phyloP scores from a whole-genome alignment of 2,329 filamentous ascomycete genomes.

The Alternaria dauci region DNA sequence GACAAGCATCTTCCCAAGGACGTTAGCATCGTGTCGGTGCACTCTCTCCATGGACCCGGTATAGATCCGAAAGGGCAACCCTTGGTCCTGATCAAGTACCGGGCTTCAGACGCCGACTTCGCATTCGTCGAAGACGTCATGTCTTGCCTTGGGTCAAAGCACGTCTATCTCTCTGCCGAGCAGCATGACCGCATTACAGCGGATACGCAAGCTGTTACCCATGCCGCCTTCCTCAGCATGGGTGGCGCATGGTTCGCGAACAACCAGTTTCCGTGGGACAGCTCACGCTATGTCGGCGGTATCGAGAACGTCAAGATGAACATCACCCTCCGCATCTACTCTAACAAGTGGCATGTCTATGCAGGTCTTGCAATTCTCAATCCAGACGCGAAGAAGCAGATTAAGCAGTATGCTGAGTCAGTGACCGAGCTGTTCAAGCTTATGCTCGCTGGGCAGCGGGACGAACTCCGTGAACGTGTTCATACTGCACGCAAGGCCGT shows the following conservation, averaged over 20 bases:
- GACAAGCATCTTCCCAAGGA: conserved; percentile 86
- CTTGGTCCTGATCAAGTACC: conserved; percentile 92
- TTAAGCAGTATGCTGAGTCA: conserved; percentile 89
- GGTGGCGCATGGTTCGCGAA: conserved; percentile 97
- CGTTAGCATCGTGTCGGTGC: conserved; percentile 92
- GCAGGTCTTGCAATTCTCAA: conserved; percentile 97
- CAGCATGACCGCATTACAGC: conserved; percentile 97
- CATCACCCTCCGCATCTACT: conserved; percentile 94
- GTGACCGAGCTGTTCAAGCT: conserved; percentile 96
- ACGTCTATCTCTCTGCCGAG: conserved; percentile 84
- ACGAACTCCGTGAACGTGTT: conserved; percentile 77
- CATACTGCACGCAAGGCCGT: conserved; percentile 80
- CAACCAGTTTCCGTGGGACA: conserved; percentile 95
- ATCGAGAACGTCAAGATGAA: conserved; percentile 99
- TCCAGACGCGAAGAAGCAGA: conserved; percentile 89
- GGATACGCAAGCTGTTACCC: conserved; percentile 97
- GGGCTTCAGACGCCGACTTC: conserved; percentile 79
- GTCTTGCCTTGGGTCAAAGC: conserved; percentile 82
- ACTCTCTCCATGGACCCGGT: conserved; percentile 92
- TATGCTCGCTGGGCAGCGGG: conserved; percentile 85
- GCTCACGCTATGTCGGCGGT: conserved; percentile 92
- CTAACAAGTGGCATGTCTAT: conserved; percentile 99
- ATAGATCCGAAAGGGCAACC: conserved; percentile 90
- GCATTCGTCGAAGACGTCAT: conserved; percentile 82
- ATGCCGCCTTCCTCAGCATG: conserved; percentile 95